Base-by-base conservation (phyloP, 257 asterid species). In the Cynanchum wilfordii region DNA sequence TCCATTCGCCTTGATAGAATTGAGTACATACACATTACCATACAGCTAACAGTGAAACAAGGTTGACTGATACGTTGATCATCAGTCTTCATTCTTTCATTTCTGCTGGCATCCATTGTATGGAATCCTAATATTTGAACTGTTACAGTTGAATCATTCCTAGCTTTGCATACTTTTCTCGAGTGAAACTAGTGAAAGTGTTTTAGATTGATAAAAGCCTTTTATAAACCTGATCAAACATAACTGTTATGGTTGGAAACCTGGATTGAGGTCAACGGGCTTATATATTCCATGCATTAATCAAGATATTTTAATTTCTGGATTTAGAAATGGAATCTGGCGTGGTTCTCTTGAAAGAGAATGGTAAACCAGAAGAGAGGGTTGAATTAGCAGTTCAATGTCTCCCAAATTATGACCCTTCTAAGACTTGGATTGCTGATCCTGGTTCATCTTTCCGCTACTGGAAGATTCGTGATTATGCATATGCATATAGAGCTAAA, bases 391-490 rank as follows among this genome's bases (percentile, higher is more conserved):
- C 98, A 79, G 72, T 92, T 72, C 85, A 87, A 77, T 73, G 77
- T 79, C 98, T 95, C 82, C 97, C 96, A 50, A 83, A 79, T 68
- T 90, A 92, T 82, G 92, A 92, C 73, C 92, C 96, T 24, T 76
- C 84, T 78, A 83, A 80, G 78, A 74, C 81, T 73, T 92, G 89
- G 92, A 87, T 69, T 70, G 76, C 83, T 66, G 91, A 86, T 82
- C 66, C 85, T 71, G 75, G 80, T 72, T 81, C 87, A 72, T 76
- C 84, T 79, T 95, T 95, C 82, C 88, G 82, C 77, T 95, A 95
- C 82, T 95, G 99, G 99, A 95, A 87, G 80, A 95, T 95, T 86
- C 89, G 98, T 75, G 99, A 92, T 82, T 92, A 90, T 87, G 98
- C 98, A 78, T 83, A 85, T 77, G 99, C 99, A 77, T 95, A 92